Evolutionary conservation across 169 alveolate genomes (phyloP).

Genomic region (Plasmodium coatneyi): DNA sequence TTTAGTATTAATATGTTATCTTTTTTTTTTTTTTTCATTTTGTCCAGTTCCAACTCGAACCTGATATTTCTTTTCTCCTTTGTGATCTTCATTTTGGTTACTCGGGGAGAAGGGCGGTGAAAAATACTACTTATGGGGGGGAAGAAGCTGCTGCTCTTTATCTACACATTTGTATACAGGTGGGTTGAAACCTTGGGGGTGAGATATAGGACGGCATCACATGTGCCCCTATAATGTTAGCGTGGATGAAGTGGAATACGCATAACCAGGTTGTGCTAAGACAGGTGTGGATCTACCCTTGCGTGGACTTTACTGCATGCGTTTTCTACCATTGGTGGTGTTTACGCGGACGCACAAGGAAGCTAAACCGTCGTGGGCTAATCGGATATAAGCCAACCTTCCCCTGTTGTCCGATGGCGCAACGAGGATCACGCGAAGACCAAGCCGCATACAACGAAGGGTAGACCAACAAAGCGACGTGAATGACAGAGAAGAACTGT

Average conservation of each 20-base stretch:
- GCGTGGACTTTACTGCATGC: neutral
- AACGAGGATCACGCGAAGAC: no score
- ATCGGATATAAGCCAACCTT: no score
- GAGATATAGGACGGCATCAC: neutral
- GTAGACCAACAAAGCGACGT: no score
- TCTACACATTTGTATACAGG: neutral
- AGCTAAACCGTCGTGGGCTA: no score
- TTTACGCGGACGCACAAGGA: no score
- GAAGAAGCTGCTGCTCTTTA: neutral
- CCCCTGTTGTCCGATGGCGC: no score
- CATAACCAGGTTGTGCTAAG: neutral
- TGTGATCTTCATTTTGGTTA: conserved; percentile 25
- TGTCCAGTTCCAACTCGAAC: conserved; percentile 64
- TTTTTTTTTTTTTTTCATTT: conserved; percentile 47
- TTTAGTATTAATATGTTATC: conserved; percentile 45
- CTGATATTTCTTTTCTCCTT: conserved; percentile 62
- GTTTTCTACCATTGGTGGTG: neutral
- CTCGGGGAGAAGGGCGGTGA: neutral
- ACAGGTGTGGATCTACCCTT: neutral
- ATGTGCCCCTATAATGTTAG: neutral
- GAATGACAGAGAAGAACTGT: no score
- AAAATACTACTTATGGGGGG: neutral
- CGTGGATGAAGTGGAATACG: neutral
- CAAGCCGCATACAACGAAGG: no score
- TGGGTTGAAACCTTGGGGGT: neutral